Evolutionary conservation across 2,329 filamentous ascomycete genomes (phyloP), one percentile per base, ranked within the genome.

Genomic region (Xylariales sp.): DNA sequence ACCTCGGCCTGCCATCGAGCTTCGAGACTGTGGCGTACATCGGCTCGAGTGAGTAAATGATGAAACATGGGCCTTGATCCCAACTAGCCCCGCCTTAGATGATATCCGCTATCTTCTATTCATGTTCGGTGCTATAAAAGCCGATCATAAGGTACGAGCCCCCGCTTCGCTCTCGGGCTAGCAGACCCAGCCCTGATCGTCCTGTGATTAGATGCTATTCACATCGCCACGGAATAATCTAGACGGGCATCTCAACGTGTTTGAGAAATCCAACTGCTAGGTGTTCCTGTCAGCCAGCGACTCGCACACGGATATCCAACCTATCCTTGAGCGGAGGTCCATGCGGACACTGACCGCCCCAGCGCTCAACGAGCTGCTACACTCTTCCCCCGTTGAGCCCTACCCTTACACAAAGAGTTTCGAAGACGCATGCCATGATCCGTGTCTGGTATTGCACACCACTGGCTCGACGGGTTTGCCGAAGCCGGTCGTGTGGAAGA

Each of bases 181-280:
- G n/a, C 45, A 10, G 14, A n/a, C 10, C 41, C 16, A 14, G 3
- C 32, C 18, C 36, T 52, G 23, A 52, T 45, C 53, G n/a, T 43
- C 34, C 4, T 32, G 3, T 32, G 2, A 12, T 5, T 34, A 63
- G 60, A 63, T 63, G 60, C 52, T 62, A 18, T 56, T 62, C 30
- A 56, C 50, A 1, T 62, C 60, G 43, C 60, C 50, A 32, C 50
- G 60, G 52, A 62, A 62, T 56, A 48, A 62, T 50, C 32, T 62
- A 3, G 60, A 62, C 5, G 60, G 50, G 23, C 60, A 62, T 30
- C 60, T 62, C 10, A 62, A 62, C n/a, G 50, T 62, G 8, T 52
- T 62, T 43, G 60, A 55, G 3, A 62, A 62, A 16, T 39, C 60
- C 6, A 23, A 62, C 41, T 56, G 60, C 41, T 41, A 45, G 3